Percentiles rank a stretch among this genome's conserved stretches.
phyloP scores from a whole-genome alignment of 768 basidiomycete species.

The Naganishia antarctica region DNA sequence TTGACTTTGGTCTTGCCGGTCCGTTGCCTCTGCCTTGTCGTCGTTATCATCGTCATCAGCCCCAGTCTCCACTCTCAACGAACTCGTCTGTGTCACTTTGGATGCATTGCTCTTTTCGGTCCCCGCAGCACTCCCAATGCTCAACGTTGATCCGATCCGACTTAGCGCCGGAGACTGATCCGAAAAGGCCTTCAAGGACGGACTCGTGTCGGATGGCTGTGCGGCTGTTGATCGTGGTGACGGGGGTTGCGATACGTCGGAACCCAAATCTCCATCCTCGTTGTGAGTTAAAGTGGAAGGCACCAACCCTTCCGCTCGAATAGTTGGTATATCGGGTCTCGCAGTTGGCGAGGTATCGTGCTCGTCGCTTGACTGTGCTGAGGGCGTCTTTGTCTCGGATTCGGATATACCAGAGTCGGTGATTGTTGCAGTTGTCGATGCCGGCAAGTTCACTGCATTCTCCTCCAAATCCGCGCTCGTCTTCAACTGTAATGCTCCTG shows the following conservation, averaged over 20 bases:
- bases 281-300: conserved; percentile 13
- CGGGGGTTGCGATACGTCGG: background rate
- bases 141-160: background rate
- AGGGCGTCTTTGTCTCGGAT: too few species aligned
- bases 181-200: background rate
- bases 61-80: conserved; percentile 10
- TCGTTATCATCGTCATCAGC: background rate
- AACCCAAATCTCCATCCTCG: background rate
- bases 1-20: background rate
- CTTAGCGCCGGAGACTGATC: background rate
- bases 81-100: background rate
- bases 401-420: too few species aligned
- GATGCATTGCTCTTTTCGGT: background rate
- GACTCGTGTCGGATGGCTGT: background rate
- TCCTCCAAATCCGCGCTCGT: conserved; percentile 14
- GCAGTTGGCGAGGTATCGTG: background rate
- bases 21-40: background rate
- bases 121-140: background rate
- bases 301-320: background rate
- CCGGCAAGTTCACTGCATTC: conserved; percentile 4
- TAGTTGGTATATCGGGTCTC: conserved; percentile 1
- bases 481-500: background rate
- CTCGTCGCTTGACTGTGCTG: background rate
- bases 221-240: conserved; percentile 6
- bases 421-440: background rate